Conservation (phyloP, 2,329 filamentous ascomycete genomes). For the Penicillium oxalicum region DNA sequence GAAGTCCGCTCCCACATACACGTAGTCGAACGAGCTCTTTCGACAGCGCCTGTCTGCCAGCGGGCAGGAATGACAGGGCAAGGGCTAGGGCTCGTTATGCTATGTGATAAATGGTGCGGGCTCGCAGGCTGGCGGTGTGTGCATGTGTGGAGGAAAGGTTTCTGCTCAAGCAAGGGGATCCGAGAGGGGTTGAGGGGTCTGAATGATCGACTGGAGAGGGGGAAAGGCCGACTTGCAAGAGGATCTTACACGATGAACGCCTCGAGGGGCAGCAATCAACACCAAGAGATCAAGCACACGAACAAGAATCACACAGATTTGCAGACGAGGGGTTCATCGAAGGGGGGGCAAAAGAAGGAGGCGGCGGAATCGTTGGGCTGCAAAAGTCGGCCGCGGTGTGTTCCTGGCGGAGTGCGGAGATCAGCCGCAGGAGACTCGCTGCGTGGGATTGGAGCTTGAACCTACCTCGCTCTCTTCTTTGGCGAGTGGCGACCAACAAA, state of each 20-base stretch:
- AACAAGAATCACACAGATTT: neutral
- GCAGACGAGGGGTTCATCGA: conserved; percentile 2
- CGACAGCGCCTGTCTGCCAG: neutral
- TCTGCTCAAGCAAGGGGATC: conserved; percentile 30
- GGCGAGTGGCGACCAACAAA: neutral
- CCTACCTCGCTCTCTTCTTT: conserved; percentile 13
- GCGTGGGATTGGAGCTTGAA: conserved; percentile 20
- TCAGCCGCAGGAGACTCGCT: conserved; percentile 21
- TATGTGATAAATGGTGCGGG: neutral
- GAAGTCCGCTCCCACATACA: neutral
- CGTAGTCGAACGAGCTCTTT: neutral
- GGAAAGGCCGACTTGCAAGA: conserved; percentile 7
- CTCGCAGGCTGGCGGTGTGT: conserved; percentile 29
- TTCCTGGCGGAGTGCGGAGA: conserved; percentile 31
- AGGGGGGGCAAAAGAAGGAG: neutral
- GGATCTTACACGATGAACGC: conserved; percentile 36
- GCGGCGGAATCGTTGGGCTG: neutral
- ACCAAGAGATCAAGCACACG: neutral
- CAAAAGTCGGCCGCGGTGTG: conserved; percentile 12
- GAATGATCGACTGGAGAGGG: conserved; percentile 22
- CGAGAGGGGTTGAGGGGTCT: conserved; percentile 34
- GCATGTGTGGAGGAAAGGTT: conserved; percentile 12
- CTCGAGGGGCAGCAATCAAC: conserved; percentile 20
- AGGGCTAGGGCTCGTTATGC: conserved; percentile 5
- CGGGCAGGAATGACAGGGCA: conserved; percentile 11